Evolutionary conservation across 768 basidiomycete genomes (phyloP).

Genomic region (Bullera alba): DNA sequence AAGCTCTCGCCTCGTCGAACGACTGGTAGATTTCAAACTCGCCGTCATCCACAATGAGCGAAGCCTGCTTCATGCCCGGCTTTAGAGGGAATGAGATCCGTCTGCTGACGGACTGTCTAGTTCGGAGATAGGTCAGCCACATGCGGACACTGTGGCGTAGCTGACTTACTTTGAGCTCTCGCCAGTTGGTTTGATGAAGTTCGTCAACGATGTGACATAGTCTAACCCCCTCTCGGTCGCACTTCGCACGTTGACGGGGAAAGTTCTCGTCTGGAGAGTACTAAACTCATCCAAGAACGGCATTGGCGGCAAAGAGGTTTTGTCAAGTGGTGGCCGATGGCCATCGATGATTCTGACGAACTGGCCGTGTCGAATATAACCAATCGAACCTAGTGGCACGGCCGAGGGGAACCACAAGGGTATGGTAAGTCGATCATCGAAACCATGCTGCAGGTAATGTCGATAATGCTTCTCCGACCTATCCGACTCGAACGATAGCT

Average conservation of each 20-base stretch:
- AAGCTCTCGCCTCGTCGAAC: constrained; percentile 59
- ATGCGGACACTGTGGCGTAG: too few species aligned
- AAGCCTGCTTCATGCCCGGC: constrained; percentile 60
- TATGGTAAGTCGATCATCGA: constrained; percentile 60
- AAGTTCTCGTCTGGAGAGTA: constrained; percentile 5
- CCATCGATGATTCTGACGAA: constrained; percentile 71
- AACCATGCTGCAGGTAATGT: constrained; percentile 60
- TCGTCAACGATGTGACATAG: constrained; percentile 54
- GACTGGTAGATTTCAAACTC: constrained; percentile 62
- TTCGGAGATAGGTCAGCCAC: too few species aligned
- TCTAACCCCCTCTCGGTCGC: constrained; percentile 47
- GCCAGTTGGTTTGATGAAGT: constrained; percentile 22
- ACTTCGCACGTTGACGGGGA: constrained; percentile 18
- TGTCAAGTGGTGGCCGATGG: constrained; percentile 51
- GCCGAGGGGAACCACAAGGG: constrained; percentile 65
- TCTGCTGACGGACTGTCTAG: constrained; percentile 48
- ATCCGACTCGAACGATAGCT: constrained; percentile 25
- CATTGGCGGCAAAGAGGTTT: constrained; percentile 29
- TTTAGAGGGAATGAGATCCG: constrained; percentile 60
- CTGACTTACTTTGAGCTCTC: too few species aligned
- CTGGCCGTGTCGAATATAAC: constrained; percentile 62
- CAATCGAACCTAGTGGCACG: constrained; percentile 64
- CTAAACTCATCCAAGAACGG: constrained; percentile 22
- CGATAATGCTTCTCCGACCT: constrained; percentile 60
- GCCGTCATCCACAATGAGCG: constrained; percentile 63